Evolutionary conservation across 2,329 filamentous ascomycete genomes (phyloP), one percentile per base, ranked within the genome.

Genomic region (Epichloe hybrida): DNA sequence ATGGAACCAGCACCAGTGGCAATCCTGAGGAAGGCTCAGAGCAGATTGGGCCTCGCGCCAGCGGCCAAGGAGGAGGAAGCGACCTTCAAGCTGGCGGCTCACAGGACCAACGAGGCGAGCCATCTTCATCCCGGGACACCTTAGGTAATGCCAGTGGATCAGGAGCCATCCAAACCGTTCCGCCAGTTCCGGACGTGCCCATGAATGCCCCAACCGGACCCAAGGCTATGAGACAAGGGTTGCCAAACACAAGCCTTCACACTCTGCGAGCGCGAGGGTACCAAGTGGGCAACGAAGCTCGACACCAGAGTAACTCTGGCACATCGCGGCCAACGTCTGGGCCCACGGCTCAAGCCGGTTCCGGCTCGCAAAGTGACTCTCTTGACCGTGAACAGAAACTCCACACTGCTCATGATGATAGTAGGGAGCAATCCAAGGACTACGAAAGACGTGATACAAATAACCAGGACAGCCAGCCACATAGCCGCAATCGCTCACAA

Each of bases 221-320:
- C 46, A 90, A 93, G 68, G 93, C 93, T 17, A 95, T 97, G 88
- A 80, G 91, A 55, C 85, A 93, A 67, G 88, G 89, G 34, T 73
- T 89, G 11, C 86, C 87, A 48, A 94, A 94, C 65, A 90, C 84
- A 52, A 87, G 86, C 57, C 77, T 86, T 49, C 77, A 82, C 56
- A 79, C 85, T 59, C 64, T 83, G 64, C 72, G 80, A 55, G 77
- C 77, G 23, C 67, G 73, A 55, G 74, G 73, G 39, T 72, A 69
- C 61, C 73, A 66, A 56, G 68, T 76, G 38, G 67, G 65, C 58
- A 69, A 70, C 57, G 69, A 71, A 56, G 64, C 70, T 48, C 59
- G 58, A 50, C 61, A 65, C 37, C 64, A 61, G 17, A 50, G 54
- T 36, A 61, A 52, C 23, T 45, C 55, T 15, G 47, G 46, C 44